Base-by-base conservation (phyloP, 106 monocot genomes). In the Xerophyta viscosa region DNA sequence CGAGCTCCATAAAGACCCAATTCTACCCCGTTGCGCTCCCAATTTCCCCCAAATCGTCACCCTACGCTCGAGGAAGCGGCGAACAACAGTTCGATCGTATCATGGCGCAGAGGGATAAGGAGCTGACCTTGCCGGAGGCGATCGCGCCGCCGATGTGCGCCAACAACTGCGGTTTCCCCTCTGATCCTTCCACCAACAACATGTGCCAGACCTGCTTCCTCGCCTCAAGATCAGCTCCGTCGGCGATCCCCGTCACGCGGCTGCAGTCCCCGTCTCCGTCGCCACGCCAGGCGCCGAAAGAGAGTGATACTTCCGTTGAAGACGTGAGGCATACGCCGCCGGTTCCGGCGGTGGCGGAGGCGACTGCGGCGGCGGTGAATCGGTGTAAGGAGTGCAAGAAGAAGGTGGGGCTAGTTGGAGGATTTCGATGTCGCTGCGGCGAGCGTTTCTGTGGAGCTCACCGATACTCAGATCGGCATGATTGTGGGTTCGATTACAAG, bases 391-490 rank as follows among this genome's bases (percentile, higher is more conserved):
- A 71, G 13, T 93, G 93, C 71, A 49, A 77, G 64, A 62, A 61
- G 60, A 76, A 73, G 69, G 87, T 93, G 23, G 87, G 93, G 10
- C 59, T 93, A 64, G 77, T 79, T 42, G 86, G 78, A 31, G 93
- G 87, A 27, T 81, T 88, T 69, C 66, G 87, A 39, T 93, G 93
- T 74, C 83, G 93, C 26, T 93, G 93, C 81, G 93, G 87, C 3
- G 84, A 77, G 9, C 66, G 87, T 46, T 87, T 77, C 68, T 93
- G 92, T 71, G 77, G 73, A 14, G 56, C 64, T 49, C 92, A 93
- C 63, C 70, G 92, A 46, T 93, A 93, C 77, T 80, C 83, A 12
- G 92, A 93, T 29, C 76, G 86, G 20, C 92, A 93, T 37, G 83
- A 36, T 11, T 93, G 87, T 64, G 49, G 72, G 53, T 93, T 57